Evolutionary conservation across 1,139 yeast species (phyloP), one percentile per base, ranked within the genome.

Genomic region (Suhomyces ambrosiae): DNA sequence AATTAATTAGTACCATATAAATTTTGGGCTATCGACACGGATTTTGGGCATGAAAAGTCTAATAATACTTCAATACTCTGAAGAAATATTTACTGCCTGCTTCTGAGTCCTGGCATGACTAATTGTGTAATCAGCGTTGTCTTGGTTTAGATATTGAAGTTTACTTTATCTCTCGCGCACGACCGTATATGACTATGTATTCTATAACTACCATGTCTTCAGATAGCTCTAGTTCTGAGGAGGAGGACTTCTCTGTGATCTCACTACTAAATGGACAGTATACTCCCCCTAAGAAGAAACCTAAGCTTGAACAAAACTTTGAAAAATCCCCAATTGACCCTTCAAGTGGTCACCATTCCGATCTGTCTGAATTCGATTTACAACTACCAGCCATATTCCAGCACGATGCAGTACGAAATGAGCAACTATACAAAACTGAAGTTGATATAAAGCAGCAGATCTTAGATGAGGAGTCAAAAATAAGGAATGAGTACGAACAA

Each of bases 301-400:
- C 14, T 6, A 10, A 13, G 7, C 12, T 27, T 3, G 21, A n/a
- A 5, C 3, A 7, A 11, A 10, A 7, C 4, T 24, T 29, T 9
- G 18, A 12, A 14, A 16, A 5, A 18, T 14, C 25, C 5, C 10
- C 36, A 11, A 5, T 17, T 12, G n/a, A 10, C 10, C 13, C 25
- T 3, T 7, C 22, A 3, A 4, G 23, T 5, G 12, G 30, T 21
- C 12, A 11, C 11, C 22, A 29, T 5, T 32, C 38, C 2, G 40
- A 37, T 19, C 29, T 32, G 8, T 56, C 52, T 16, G 57, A 53
- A 11, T 53, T 60, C 35, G 46, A 48, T 8, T 32, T 60, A 14
- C 38, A 38, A 10, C 35, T 65, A 15, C 68, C 68, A 2, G 27
- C 54, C 23, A 48, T 64, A 2, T 64, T 65, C 37, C 49, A 48